phyloP scores from a whole-genome alignment of 257 asterid species.

The Nicotiana tomentosiformis region DNA sequence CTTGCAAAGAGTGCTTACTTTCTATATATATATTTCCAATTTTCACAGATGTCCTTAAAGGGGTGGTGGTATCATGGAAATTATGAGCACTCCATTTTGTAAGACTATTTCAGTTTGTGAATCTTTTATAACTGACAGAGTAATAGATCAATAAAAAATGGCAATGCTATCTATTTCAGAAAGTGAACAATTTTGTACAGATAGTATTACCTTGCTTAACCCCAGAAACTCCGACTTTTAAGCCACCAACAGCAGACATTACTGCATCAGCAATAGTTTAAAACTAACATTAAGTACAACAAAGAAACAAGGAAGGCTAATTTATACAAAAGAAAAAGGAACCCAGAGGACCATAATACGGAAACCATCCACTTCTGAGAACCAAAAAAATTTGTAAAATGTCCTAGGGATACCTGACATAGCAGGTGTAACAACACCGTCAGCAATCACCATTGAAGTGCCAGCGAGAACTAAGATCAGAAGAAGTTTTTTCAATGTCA shows the following conservation, averaged over 20 bases:
- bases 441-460: conserved; percentile 99
- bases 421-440: conserved; percentile 97
- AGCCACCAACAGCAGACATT: conserved; percentile 93
- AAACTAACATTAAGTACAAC: conserved; percentile 18
- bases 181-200: background rate
- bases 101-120: background rate
- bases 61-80: background rate
- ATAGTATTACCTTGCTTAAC: conserved; percentile 54
- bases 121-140: background rate
- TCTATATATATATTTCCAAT: background rate
- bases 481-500: conserved; percentile 78
- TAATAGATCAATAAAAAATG: background rate
- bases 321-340: background rate
- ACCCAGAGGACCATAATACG: conserved; percentile 16
- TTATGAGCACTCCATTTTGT: background rate
- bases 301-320: conserved; percentile 9
- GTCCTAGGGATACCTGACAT: conserved; percentile 74
- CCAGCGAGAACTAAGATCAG: conserved; percentile 94
- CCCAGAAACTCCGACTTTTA: conserved; percentile 82
- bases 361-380: background rate
- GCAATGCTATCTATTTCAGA: background rate
- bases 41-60: background rate
- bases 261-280: conserved; percentile 49
- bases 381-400: conserved; percentile 15
- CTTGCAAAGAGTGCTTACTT: conserved; percentile 2